Conservation (phyloP, 208 protist genomes). For the Acanthamoeba triangularis region DNA sequence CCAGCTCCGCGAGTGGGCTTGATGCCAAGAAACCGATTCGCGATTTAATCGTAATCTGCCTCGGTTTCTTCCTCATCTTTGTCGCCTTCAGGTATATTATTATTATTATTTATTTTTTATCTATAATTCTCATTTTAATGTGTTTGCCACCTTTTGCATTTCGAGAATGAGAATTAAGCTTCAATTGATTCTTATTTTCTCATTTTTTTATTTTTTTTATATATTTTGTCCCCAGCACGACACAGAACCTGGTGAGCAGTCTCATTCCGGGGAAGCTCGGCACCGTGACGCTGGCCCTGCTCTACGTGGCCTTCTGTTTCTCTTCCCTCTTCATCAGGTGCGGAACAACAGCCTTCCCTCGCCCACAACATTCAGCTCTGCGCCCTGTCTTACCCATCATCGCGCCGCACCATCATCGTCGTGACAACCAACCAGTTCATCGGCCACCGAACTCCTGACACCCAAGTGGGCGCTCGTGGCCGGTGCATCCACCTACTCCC, state of each 20-base stretch:
- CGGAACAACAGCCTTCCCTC: too few relatives aligned
- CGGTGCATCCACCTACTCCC: not conserved
- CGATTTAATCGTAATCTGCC: slow-evolving; percentile 17
- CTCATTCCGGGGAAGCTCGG: slow-evolving; percentile 26
- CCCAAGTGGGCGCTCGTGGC: slow-evolving; percentile 9
- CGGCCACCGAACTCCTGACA: not conserved
- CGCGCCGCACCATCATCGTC: too few relatives aligned
- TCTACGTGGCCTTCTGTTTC: slow-evolving; percentile 24
- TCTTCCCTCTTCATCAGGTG: slow-evolving; percentile 25
- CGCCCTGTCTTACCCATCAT: too few relatives aligned
- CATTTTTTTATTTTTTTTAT: not conserved
- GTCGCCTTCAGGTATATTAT: not conserved
- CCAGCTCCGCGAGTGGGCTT: not conserved
- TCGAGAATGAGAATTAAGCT: not conserved
- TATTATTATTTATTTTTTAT: too few relatives aligned
- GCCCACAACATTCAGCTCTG: too few relatives aligned
- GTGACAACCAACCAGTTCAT: not conserved
- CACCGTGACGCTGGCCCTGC: not conserved
- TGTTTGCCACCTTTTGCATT: too few relatives aligned
- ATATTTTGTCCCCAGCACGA: too few relatives aligned
- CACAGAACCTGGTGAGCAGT: slow-evolving; percentile 41
- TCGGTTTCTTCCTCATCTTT: slow-evolving; percentile 48
- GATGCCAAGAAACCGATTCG: slow-evolving; percentile 4
- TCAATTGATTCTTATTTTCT: not conserved
- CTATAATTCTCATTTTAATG: not conserved